Conservation (phyloP, 768 basidiomycete genomes). For the Harrya chromipes region DNA sequence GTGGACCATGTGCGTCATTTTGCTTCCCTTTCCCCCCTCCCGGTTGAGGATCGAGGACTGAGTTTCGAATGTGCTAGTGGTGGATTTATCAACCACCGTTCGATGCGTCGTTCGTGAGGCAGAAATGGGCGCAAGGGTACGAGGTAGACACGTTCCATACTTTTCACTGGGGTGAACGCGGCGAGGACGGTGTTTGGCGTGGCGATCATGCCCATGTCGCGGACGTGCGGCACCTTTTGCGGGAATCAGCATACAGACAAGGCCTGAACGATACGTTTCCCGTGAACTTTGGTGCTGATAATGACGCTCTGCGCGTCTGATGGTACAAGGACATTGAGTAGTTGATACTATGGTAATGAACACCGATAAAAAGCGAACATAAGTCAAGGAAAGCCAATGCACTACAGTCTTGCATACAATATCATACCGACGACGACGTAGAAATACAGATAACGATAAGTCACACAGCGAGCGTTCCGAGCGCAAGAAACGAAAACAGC, state of each 20-base stretch:
- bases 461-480: background rate
- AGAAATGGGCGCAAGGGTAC: slow-evolving; percentile 43
- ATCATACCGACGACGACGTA: background rate
- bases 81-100: slow-evolving; percentile 49
- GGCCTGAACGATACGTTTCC: slow-evolving; percentile 28
- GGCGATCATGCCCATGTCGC: slow-evolving; percentile 33
- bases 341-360: background rate
- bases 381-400: background rate
- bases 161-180: slow-evolving; percentile 47
- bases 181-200: slow-evolving; percentile 34
- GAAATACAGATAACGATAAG: slow-evolving; percentile 8
- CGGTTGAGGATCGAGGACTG: background rate
- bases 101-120: slow-evolving; percentile 43
- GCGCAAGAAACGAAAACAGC: background rate
- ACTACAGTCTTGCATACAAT: background rate
- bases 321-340: too few species aligned
- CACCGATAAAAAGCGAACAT: background rate
- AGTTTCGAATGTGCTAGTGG: slow-evolving; percentile 29
- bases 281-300: background rate
- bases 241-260: slow-evolving; percentile 40
- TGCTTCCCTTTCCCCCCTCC: too few species aligned
- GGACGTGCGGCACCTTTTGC: slow-evolving; percentile 36
- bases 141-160: slow-evolving; percentile 53
- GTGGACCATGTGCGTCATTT: slow-evolving; percentile 43
- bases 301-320: background rate